These are phyloP conservation scores for Aureobasidium sp. DNA, from an alignment of 2,329 filamentous ascomycete genomes.

Conservation along the genomic window DNA sequence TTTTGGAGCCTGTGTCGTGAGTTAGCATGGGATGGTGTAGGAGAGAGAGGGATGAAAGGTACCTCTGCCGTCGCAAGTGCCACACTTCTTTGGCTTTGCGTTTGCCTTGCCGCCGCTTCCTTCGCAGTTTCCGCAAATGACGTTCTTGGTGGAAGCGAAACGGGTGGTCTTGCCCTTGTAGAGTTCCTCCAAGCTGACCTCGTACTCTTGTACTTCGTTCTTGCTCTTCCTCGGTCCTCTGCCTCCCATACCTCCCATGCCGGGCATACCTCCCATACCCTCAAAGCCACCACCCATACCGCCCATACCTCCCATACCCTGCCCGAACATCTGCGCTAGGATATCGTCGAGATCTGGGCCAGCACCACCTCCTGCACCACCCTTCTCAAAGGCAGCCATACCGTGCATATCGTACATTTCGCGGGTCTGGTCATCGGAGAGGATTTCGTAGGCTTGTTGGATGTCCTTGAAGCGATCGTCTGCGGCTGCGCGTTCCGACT, in stretches of 20 bases:
- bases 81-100: constrained; percentile 73
- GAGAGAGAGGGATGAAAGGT: constrained; percentile 15
- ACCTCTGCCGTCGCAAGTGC: constrained; percentile 73
- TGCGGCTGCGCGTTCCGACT: constrained; percentile 72
- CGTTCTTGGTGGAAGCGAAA: constrained; percentile 90
- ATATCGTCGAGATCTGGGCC: constrained; percentile 87
- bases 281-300: constrained; percentile 39
- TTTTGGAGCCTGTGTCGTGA: constrained; percentile 46
- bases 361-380: constrained; percentile 46
- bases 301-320: constrained; percentile 43
- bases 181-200: constrained; percentile 84
- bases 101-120: constrained; percentile 87
- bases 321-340: constrained; percentile 77
- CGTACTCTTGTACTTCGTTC: constrained; percentile 84
- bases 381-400: constrained; percentile 89
- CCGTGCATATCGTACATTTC: constrained; percentile 87
- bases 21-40: not conserved
- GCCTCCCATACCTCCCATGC: constrained; percentile 23
- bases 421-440: constrained; percentile 90
- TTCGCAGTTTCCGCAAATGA: constrained; percentile 80
- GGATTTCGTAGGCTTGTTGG: constrained; percentile 94
- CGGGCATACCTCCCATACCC: constrained; percentile 48
- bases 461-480: constrained; percentile 90
- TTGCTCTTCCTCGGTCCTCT: constrained; percentile 56
- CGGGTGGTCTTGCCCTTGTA: constrained; percentile 99